These are phyloP conservation scores for Saprolegnia parasitica DNA, from an alignment of 352 stramenopile genomes.

Conservation along the genomic window DNA sequence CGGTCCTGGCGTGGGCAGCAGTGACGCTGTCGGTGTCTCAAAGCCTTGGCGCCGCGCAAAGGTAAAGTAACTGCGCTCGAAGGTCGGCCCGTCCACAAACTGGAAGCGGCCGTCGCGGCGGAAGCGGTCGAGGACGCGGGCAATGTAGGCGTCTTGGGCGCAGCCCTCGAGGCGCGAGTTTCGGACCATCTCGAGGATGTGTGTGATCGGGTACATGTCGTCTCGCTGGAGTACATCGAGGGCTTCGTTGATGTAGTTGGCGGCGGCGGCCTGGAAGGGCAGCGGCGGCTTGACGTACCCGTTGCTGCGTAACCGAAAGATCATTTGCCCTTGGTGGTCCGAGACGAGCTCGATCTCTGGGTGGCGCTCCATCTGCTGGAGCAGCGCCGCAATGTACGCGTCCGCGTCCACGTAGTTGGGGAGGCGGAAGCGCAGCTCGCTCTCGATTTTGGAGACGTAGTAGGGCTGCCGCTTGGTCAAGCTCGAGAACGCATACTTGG, in stretches of 20 bases:
- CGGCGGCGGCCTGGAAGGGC: not conserved
- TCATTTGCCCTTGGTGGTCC: not conserved
- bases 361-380: constrained; percentile 16
- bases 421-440: constrained; percentile 5
- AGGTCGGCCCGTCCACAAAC: not conserved
- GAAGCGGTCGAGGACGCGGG: not conserved
- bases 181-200: not conserved
- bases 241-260: constrained; percentile 8
- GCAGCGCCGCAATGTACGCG: not conserved
- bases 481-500: constrained; percentile 9
- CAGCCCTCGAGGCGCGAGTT: not conserved
- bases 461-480: constrained; percentile 14
- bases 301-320: constrained; percentile 4
- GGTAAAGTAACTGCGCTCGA: constrained; percentile 10
- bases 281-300: constrained; percentile 6
- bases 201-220: constrained; percentile 1
- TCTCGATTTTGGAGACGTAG: constrained; percentile 5
- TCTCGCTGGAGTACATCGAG: constrained; percentile 4
- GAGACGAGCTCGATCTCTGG: not conserved
- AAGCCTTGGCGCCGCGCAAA: not conserved
- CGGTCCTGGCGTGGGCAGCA: not conserved
- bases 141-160: constrained; percentile 7
- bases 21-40: not conserved
- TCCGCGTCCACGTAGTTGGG: constrained; percentile 4
- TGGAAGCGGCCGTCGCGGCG: constrained; percentile 1